phyloP scores from a whole-genome alignment of 2,329 filamentous ascomycete species.

The Talaromyces atroroseus region DNA sequence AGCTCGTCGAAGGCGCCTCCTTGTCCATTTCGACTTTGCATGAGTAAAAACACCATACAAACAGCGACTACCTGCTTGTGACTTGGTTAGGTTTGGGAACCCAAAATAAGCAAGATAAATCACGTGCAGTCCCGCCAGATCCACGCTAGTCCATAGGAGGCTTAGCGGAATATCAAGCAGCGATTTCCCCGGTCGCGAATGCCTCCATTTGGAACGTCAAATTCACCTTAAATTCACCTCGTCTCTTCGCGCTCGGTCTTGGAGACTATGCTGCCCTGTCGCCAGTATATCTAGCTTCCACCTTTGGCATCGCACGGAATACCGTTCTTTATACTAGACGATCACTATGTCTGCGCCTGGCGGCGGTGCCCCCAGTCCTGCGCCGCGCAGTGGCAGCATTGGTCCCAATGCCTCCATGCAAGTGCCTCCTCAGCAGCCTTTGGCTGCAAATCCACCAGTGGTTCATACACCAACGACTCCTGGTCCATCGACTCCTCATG shows the following conservation, averaged over 20 bases:
- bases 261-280: not conserved
- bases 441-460: constrained; percentile 44
- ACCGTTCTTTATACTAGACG: not conserved
- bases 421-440: constrained; percentile 46
- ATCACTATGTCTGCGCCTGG: constrained; percentile 41
- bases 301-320: not conserved
- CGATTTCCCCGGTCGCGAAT: constrained; percentile 10
- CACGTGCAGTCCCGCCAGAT: constrained; percentile 1
- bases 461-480: constrained; percentile 21
- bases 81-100: not conserved
- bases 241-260: not conserved
- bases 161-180: constrained; percentile 14
- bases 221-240: constrained; percentile 13
- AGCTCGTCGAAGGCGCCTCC: not conserved
- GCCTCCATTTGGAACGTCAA: not conserved
- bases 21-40: not conserved
- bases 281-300: not conserved
- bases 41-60: not conserved
- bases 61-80: not conserved
- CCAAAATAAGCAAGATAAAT: not conserved
- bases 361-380: constrained; percentile 43
- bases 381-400: constrained; percentile 44
- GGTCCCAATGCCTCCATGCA: constrained; percentile 41
- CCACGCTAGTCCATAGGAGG: not conserved
- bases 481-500: constrained; percentile 36